Base-by-base conservation (phyloP, 1,284 basidiomycete genomes). In the Inonotus hispidus region DNA sequence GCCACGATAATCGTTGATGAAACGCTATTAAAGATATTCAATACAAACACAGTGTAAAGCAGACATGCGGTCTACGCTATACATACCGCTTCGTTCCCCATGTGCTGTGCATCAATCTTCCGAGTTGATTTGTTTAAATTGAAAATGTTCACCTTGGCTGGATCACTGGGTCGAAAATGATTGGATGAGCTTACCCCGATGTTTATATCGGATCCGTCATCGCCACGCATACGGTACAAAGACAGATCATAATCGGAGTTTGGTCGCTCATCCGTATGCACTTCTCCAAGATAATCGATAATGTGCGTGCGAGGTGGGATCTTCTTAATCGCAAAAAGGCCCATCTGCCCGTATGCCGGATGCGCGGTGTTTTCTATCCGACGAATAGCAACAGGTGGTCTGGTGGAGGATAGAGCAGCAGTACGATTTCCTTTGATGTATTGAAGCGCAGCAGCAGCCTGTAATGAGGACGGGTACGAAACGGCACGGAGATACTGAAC, bases 1-100 rank as follows among this genome's bases (percentile, higher is more conserved):
- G 3, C 92, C 92, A 56, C 93, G 82, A 72, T 87, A 95, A 73
- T 95, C 93, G 67, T 95, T 95, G 64, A 92, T 80, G 71, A 95
- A 94, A 65, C 93, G 79, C 2, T 55, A 45, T 6, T 43, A 41
- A 39, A 21, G 16, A 41, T 16, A 16, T n/a, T 55, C 23, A 52
- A 52, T 35, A 37, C 50, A 52, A 49, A 14, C 23, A 6, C 25
- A 21, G 6, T 1, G 41, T 11, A 49, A 29, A 27, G 46, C 13
- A 49, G 19, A 7, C 19, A 8, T 0, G 10, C 13, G 41, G 7
- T 7, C 41, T 43, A 7, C 41, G 19, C 1, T 14, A 32, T 43
- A 41, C 27, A 29, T 55, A 55, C 53, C 11, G 86, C 88, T 69
- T 94, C 92, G 73, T 94, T 96, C 21, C 95, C 95, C 73, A 82